Base-by-base conservation (phyloP, 106 monocot species). In the Narthecium ossifragum region DNA sequence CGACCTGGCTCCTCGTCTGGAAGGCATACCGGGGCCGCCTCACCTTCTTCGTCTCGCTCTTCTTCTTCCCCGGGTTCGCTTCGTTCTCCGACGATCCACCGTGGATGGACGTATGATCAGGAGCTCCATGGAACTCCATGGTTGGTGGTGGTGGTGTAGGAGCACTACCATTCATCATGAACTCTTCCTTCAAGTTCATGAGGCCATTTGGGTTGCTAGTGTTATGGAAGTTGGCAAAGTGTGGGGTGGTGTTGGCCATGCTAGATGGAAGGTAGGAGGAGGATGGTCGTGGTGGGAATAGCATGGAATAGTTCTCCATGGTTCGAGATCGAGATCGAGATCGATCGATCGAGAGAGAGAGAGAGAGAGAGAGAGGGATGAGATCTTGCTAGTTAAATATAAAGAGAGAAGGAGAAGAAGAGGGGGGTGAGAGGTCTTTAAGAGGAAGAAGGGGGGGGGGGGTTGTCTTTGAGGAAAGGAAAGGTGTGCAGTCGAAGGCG, bases 1-100 rank as follows among this genome's bases (percentile, higher is more conserved):
- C 93, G n/a, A 88, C 85, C 26, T 93, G 81, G 61, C 93, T 93
- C 53, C 93, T 70, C 3, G 93, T 93, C 54, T 82, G 93, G 32
- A 93, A 88, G 6, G 82, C 93, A 31, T 68, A 82, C 21, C 78
- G 78, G 0, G 70, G 82, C 76, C 55, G 77, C 77, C 64, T 73
- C 45, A 39, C 76, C 82, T 82, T 93, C 81, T 77, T 85, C 2
- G 3, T 17, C 65, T 74, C 70, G 20, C 53, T 70, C 36, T 72
- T 78, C 76, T 77, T 79, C 75, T 46, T 79, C 2, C 14, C 46
- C 4, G 12, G 26, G 23, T 48, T 67, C 20, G 8, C 59, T 37
- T 72, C 56, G 39, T 21, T 46, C 18, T 48, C 46, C 3, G 17
- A 12, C 13, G n/a, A n/a, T n/a, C n/a, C n/a, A n/a, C 45, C 27